Evolutionary conservation across 495 filamentous ascomycete genomes (phyloP).

Genomic region (Neurospora terricola): DNA sequence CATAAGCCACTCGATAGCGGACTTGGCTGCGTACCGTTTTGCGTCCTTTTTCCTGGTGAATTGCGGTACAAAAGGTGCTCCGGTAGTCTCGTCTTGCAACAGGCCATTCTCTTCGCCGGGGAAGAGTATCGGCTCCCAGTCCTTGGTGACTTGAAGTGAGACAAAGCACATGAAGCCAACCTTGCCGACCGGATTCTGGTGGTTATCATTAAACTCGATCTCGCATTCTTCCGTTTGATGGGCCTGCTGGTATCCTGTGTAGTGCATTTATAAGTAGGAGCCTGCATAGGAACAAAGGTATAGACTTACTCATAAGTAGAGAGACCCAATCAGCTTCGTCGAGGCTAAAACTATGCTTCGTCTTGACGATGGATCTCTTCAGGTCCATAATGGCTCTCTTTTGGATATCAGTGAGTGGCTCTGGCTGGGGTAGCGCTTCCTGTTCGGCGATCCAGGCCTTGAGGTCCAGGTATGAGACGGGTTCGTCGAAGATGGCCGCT

Average conservation of each 20-base stretch:
- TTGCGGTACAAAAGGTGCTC: conserved; percentile 2
- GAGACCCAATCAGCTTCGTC: conserved; percentile 29
- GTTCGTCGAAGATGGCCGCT: conserved; percentile 1
- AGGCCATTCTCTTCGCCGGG: conserved; percentile 16
- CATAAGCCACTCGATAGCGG: conserved; percentile 29
- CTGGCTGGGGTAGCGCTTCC: conserved; percentile 15
- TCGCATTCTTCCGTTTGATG: conserved; percentile 1
- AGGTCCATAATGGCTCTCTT: conserved; percentile 23
- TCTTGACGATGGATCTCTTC: conserved; percentile 10
- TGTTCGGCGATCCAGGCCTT: conserved; percentile 28
- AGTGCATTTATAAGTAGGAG: not conserved
- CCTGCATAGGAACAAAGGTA: not conserved
- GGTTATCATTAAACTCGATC: conserved; percentile 1
- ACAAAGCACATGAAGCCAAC: conserved; percentile 9
- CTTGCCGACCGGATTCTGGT: not conserved
- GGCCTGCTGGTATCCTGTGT: conserved; percentile 12
- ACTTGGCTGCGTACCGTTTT: conserved; percentile 35
- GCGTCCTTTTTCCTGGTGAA: conserved; percentile 35
- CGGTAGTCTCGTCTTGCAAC: conserved; percentile 1
- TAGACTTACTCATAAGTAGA: conserved; percentile 21
- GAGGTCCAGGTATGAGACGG: conserved; percentile 20
- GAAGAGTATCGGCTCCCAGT: conserved; percentile 13
- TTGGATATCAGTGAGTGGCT: conserved; percentile 22
- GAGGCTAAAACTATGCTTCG: conserved; percentile 16
- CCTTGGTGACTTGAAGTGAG: conserved; percentile 1